phyloP scores from a whole-genome alignment of 1,139 yeast genomes.

The Blastobotrys ciferrii region DNA sequence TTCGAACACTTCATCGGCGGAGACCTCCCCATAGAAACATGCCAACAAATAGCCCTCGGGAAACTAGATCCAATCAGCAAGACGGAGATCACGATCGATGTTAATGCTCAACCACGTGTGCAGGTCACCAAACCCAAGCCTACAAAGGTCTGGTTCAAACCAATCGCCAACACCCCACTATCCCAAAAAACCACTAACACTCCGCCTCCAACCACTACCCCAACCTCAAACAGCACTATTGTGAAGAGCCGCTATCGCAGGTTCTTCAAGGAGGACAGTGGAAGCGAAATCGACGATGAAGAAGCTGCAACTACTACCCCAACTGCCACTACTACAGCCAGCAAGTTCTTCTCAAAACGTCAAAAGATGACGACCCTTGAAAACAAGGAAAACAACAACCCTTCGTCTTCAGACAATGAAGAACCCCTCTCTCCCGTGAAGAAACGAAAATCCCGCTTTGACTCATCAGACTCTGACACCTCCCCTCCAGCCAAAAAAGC shows the following conservation, averaged over 20 bases:
- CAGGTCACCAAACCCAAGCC: background rate
- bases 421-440: background rate
- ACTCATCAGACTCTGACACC: slow-evolving; percentile 1
- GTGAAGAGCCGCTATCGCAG: background rate
- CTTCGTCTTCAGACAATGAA: background rate
- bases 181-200: background rate
- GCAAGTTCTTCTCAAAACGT: slow-evolving; percentile 4
- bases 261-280: slow-evolving; percentile 6
- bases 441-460: background rate
- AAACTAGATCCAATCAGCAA: slow-evolving; percentile 64
- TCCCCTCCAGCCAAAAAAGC: slow-evolving; percentile 1
- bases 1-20: slow-evolving; percentile 65
- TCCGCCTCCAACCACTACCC: background rate
- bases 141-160: slow-evolving; percentile 15
- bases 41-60: slow-evolving; percentile 61
- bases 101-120: background rate
- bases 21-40: slow-evolving; percentile 45
- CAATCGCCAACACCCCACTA: slow-evolving; percentile 1
- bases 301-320: background rate
- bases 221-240: background rate
- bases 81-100: slow-evolving; percentile 22
- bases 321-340: background rate
- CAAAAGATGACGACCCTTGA: background rate
- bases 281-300: background rate
- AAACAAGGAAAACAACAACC: slow-evolving; percentile 10